phyloP scores from a whole-genome alignment of 306 rosid species.

The Abrus precatorius region DNA sequence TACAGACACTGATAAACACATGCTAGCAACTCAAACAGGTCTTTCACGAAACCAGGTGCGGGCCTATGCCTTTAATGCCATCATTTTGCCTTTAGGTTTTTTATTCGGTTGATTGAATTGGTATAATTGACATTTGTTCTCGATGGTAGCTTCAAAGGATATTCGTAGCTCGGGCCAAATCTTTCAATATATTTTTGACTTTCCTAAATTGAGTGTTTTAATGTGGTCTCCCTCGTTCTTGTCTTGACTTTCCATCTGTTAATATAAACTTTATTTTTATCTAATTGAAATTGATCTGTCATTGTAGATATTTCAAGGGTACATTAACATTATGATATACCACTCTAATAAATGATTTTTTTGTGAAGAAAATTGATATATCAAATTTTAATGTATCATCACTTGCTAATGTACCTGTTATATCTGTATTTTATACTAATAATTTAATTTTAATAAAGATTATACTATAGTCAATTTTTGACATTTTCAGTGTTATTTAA shows the following conservation, averaged over 20 bases:
- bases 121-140: slow-evolving; percentile 15
- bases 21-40: slow-evolving; percentile 95
- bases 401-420: too few relatives aligned
- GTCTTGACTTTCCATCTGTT: not conserved
- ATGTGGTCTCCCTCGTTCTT: not conserved
- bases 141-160: slow-evolving; percentile 5
- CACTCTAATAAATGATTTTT: not conserved
- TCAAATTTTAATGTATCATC: too few relatives aligned
- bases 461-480: too few relatives aligned
- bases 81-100: slow-evolving; percentile 32
- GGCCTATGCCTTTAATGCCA: slow-evolving; percentile 41
- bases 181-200: not conserved
- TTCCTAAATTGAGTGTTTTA: slow-evolving; percentile 6
- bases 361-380: not conserved
- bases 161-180: slow-evolving; percentile 1
- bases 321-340: too few relatives aligned
- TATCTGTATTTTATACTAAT: too few relatives aligned
- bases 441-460: too few relatives aligned
- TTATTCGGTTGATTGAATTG: slow-evolving; percentile 37
- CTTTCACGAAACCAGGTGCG: slow-evolving; percentile 97
- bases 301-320: not conserved
- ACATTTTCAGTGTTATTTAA: too few relatives aligned
- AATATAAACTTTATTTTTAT: not conserved
- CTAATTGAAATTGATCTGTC: not conserved
- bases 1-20: slow-evolving; percentile 95